Conservation (phyloP, 306 rosid genomes). For the Castanopsis chinensis region DNA sequence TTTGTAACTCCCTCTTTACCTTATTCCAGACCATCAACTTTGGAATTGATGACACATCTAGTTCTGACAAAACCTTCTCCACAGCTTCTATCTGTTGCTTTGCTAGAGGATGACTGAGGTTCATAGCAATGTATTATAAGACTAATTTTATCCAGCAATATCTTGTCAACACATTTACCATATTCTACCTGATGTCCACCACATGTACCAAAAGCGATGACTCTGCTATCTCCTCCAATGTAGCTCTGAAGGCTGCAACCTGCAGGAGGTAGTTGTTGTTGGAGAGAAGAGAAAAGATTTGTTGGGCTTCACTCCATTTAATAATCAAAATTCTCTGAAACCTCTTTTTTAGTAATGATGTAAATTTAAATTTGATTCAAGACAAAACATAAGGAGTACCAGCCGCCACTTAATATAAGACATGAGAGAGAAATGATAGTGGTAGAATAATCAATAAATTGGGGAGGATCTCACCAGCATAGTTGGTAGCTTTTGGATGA, state of each 20-base stretch:
- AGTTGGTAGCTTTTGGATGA: conserved; percentile 96
- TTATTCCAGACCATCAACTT: conserved; percentile 96
- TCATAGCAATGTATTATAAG: conserved; percentile 38
- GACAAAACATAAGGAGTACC: neutral
- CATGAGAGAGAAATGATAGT: conserved; percentile 18
- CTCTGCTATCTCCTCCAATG: conserved; percentile 95
- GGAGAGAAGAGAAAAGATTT: neutral
- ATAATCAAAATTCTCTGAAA: neutral
- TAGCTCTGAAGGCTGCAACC: conserved; percentile 99
- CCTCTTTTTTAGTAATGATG: conserved; percentile 10
- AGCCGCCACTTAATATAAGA: neutral
- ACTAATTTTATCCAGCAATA: conserved; percentile 8
- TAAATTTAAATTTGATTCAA: neutral
- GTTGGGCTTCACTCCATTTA: conserved; percentile 11
- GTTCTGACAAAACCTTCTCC: conserved; percentile 85
- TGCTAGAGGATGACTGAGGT: conserved; percentile 85
- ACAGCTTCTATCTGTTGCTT: conserved; percentile 96
- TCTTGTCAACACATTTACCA: conserved; percentile 10
- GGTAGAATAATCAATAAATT: conserved; percentile 14
- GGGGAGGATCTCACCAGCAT: conserved; percentile 59
- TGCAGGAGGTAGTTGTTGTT: conserved; percentile 30
- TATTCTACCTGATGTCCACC: conserved; percentile 79
- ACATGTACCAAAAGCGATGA: conserved; percentile 87
- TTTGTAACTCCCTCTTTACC: conserved; percentile 36
- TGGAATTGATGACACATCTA: conserved; percentile 79